Evolutionary conservation across 1,284 basidiomycete genomes (phyloP).

Genomic region (Sanguinoderma infundibulare): DNA sequence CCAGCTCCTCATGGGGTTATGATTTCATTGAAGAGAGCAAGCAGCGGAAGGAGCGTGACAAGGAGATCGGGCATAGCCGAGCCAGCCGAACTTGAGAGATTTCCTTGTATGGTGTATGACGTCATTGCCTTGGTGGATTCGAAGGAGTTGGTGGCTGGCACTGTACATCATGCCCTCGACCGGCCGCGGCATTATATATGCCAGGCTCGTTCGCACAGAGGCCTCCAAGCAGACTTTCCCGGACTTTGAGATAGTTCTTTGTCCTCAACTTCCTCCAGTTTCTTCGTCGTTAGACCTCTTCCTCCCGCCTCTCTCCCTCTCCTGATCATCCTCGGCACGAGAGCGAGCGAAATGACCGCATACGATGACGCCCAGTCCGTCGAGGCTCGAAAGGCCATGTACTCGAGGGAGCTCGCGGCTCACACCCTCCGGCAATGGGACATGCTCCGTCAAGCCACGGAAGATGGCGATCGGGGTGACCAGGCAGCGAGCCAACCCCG

Average conservation of each 20-base stretch:
- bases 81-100: slow-evolving; percentile 25
- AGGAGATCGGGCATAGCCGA: slow-evolving; percentile 6
- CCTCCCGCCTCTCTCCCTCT: background rate
- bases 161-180: slow-evolving; percentile 25
- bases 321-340: background rate
- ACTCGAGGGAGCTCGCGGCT: slow-evolving; percentile 60
- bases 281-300: background rate
- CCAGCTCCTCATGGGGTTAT: too few species aligned
- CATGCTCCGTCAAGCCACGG: slow-evolving; percentile 34
- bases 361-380: slow-evolving; percentile 29
- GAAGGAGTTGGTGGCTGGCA: slow-evolving; percentile 23
- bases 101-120: slow-evolving; percentile 28
- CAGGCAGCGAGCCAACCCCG: slow-evolving; percentile 8
- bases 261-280: background rate
- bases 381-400: slow-evolving; percentile 54
- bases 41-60: background rate
- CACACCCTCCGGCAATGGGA: slow-evolving; percentile 64
- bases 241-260: too few species aligned
- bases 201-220: background rate
- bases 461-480: slow-evolving; percentile 21
- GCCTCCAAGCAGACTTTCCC: too few species aligned
- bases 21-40: too few species aligned
- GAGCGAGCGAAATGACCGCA: slow-evolving; percentile 26
- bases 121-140: slow-evolving; percentile 30
- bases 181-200: slow-evolving; percentile 10